A percentile compares a stretch with the other conserved stretches of the same genome.
phyloP scores from a whole-genome alignment of 2,329 filamentous ascomycete species.

The Plenodomus biglobosus region DNA sequence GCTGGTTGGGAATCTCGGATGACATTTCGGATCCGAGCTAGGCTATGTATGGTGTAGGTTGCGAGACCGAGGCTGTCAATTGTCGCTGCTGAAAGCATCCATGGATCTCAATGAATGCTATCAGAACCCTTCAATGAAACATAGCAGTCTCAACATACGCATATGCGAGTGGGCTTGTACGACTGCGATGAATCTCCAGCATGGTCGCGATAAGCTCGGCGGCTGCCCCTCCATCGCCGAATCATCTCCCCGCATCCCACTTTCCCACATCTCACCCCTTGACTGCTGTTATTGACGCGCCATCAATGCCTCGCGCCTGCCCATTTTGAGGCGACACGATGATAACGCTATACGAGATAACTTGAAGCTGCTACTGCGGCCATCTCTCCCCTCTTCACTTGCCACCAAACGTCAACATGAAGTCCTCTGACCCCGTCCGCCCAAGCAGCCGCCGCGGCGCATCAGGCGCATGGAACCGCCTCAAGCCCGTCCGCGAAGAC shows the following conservation, averaged over 20 bases:
- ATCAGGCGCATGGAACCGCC: conserved; percentile 45
- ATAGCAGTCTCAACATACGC: not conserved
- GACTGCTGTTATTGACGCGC: conserved; percentile 4
- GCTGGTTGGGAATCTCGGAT: not conserved
- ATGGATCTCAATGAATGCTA: not conserved
- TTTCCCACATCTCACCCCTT: conserved; percentile 28
- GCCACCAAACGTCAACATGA: conserved; percentile 21
- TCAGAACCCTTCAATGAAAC: not conserved
- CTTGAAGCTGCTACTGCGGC: not conserved
- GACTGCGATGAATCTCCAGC: not conserved
- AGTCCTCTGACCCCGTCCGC: conserved; percentile 33
- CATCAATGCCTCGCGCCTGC: not conserved
- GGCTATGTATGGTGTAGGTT: conserved; percentile 12
- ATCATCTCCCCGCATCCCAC: conserved; percentile 28
- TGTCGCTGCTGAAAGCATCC: not conserved
- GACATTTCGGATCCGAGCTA: conserved; percentile 6
- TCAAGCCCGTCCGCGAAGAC: conserved; percentile 75
- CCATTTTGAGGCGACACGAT: not conserved
- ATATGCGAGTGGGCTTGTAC: not conserved
- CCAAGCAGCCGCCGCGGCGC: conserved; percentile 43
- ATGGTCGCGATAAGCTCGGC: conserved; percentile 9
- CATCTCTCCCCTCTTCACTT: conserved; percentile 5
- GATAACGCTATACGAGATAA: not conserved
- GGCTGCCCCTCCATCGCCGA: conserved; percentile 22
- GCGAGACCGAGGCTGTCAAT: conserved; percentile 8